Evolutionary conservation across 2,329 filamentous ascomycete species (phyloP).

Genomic region (Cladorrhinum sp.): DNA sequence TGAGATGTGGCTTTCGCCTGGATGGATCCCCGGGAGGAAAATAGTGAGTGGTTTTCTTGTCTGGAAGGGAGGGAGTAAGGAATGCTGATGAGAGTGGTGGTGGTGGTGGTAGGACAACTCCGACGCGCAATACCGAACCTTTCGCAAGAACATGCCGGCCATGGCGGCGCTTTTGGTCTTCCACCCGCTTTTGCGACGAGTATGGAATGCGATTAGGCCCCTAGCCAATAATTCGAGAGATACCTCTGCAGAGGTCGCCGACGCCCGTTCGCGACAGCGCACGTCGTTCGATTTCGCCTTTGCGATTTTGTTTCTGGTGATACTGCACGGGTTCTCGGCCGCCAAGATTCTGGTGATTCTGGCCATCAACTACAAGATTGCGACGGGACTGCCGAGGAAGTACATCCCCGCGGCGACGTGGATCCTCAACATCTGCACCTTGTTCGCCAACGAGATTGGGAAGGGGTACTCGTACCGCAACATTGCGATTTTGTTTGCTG

Average conservation of each 20-base stretch:
- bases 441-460: slow-evolving; percentile 88
- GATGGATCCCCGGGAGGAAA: slow-evolving; percentile 90
- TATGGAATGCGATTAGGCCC: slow-evolving; percentile 60
- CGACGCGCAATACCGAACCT: slow-evolving; percentile 81
- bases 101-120: slow-evolving; percentile 76
- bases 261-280: slow-evolving; percentile 63
- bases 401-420: slow-evolving; percentile 77
- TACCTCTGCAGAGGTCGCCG: slow-evolving; percentile 42
- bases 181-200: slow-evolving; percentile 73
- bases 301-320: slow-evolving; percentile 72
- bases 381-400: slow-evolving; percentile 63
- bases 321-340: slow-evolving; percentile 80
- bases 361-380: slow-evolving; percentile 76
- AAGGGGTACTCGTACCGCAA: slow-evolving; percentile 70
- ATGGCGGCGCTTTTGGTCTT: slow-evolving; percentile 69
- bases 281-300: slow-evolving; percentile 81
- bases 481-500: slow-evolving; percentile 54
- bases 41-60: slow-evolving; percentile 61
- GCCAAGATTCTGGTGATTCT: slow-evolving; percentile 80
- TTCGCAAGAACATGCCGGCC: slow-evolving; percentile 82
- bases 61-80: not conserved
- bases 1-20: slow-evolving; percentile 65
- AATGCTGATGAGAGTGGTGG: slow-evolving; percentile 5
- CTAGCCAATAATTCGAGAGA: slow-evolving; percentile 29
- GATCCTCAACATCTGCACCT: slow-evolving; percentile 78